phyloP scores from a whole-genome alignment of 2,329 filamentous ascomycete species.

The Xylaria sp. region DNA sequence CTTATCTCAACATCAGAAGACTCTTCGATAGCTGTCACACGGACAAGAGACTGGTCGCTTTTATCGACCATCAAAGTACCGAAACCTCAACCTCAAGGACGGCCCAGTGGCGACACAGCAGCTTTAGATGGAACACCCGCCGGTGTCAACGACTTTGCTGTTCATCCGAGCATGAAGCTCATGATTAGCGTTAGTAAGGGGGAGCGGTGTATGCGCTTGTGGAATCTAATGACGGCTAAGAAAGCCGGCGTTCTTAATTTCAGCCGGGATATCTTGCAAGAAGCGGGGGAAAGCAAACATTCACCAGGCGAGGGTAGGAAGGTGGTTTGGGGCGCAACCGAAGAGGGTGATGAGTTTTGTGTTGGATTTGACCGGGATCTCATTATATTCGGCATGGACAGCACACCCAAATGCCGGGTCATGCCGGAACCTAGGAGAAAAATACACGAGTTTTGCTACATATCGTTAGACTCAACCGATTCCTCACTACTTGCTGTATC shows the following conservation, averaged over 20 bases:
- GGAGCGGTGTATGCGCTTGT: constrained; percentile 90
- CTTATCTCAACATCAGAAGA: constrained; percentile 90
- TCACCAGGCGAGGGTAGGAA: constrained; percentile 83
- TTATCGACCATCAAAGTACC: constrained; percentile 90
- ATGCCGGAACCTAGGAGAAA: constrained; percentile 77
- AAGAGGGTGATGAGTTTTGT: constrained; percentile 81
- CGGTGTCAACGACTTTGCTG: constrained; percentile 94
- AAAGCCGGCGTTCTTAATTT: constrained; percentile 95
- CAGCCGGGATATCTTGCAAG: constrained; percentile 73
- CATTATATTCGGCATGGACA: constrained; percentile 89
- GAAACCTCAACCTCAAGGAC: constrained; percentile 79
- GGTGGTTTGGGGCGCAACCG: constrained; percentile 80
- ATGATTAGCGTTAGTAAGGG: constrained; percentile 93
- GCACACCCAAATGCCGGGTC: constrained; percentile 79
- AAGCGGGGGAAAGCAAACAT: constrained; percentile 79
- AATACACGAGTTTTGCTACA: constrained; percentile 82
- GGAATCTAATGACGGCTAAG: constrained; percentile 96
- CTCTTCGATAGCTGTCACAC: constrained; percentile 87
- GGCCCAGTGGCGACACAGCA: constrained; percentile 91
- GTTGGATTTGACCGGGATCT: constrained; percentile 89
- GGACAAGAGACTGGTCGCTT: constrained; percentile 88
- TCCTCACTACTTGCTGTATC: constrained; percentile 75
- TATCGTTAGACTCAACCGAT: constrained; percentile 64
- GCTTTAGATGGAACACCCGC: constrained; percentile 80
- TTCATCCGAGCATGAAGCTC: constrained; percentile 95